phyloP scores from a whole-genome alignment of 1,139 yeast species.

The Hemisphaericaspora xylanilytica region DNA sequence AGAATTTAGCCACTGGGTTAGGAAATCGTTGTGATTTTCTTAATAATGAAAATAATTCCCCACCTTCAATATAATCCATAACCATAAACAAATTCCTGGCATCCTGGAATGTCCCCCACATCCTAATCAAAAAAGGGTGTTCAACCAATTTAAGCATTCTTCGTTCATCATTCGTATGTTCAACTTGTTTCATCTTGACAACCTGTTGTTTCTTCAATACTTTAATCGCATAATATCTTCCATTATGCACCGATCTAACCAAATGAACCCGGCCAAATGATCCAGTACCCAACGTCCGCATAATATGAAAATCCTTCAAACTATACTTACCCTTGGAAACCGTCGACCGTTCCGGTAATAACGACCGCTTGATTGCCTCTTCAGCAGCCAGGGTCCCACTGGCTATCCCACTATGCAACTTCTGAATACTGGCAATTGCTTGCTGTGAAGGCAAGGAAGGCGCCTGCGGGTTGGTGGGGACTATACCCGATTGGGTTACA shows the following conservation, averaged over 20 bases:
- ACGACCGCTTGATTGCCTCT: constrained; percentile 31
- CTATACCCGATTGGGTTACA: constrained; percentile 6
- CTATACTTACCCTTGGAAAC: constrained; percentile 56
- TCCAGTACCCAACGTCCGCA: constrained; percentile 61
- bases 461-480: constrained; percentile 9
- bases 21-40: constrained; percentile 61
- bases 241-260: constrained; percentile 57
- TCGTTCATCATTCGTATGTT: constrained; percentile 62
- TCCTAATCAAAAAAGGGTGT: constrained; percentile 58
- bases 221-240: constrained; percentile 59
- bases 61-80: constrained; percentile 66
- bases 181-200: constrained; percentile 61
- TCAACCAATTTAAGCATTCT: constrained; percentile 55
- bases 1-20: constrained; percentile 61
- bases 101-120: constrained; percentile 69
- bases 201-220: constrained; percentile 58
- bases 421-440: constrained; percentile 10
- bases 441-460: constrained; percentile 10
- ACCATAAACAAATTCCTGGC: constrained; percentile 55
- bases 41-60: constrained; percentile 54
- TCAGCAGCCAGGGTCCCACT: constrained; percentile 17
- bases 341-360: constrained; percentile 35
- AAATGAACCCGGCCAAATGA: constrained; percentile 63
- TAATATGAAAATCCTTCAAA: constrained; percentile 49
- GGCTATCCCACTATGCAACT: constrained; percentile 2